Evolutionary conservation across 2,329 filamentous ascomycete genomes (phyloP).

Genomic region (Talaromyces rugulosus): DNA sequence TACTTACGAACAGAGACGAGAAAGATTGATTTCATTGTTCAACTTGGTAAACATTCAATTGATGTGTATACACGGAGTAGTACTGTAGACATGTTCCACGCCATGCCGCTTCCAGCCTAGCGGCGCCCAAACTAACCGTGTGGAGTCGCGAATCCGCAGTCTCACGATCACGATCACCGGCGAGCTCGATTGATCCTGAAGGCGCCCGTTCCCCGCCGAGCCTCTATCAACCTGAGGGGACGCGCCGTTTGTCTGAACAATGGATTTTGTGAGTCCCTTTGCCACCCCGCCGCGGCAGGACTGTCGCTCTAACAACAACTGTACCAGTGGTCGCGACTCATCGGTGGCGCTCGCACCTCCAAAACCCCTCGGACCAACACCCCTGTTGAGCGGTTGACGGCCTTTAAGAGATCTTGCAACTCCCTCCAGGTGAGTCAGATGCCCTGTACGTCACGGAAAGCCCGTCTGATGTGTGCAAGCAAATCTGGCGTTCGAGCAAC

Average conservation of each 20-base stretch:
- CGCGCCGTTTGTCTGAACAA: not conserved
- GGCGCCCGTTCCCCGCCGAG: not conserved
- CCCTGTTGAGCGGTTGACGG: slow-evolving; percentile 56
- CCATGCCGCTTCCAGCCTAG: too few relatives aligned
- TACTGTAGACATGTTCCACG: too few relatives aligned
- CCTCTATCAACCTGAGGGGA: not conserved
- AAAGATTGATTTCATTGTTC: too few relatives aligned
- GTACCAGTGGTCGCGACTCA: slow-evolving; percentile 56
- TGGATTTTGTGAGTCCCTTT: slow-evolving; percentile 6
- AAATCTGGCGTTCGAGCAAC: slow-evolving; percentile 58
- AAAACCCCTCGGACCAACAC: slow-evolving; percentile 51
- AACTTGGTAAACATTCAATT: too few relatives aligned
- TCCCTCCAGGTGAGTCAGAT: slow-evolving; percentile 22
- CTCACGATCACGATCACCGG: not conserved
- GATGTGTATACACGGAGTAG: too few relatives aligned
- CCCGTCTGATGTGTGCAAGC: slow-evolving; percentile 31
- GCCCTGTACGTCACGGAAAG: not conserved
- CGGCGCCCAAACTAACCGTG: not conserved
- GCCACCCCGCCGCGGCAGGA: not conserved
- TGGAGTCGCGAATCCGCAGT: not conserved
- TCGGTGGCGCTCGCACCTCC: slow-evolving; percentile 51
- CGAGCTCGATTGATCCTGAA: not conserved
- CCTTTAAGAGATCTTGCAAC: slow-evolving; percentile 60
- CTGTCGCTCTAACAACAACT: slow-evolving; percentile 1
- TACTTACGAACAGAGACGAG: too few relatives aligned